phyloP scores from a whole-genome alignment of 164 flowering plant genomes.

The Echeveria elegans region DNA sequence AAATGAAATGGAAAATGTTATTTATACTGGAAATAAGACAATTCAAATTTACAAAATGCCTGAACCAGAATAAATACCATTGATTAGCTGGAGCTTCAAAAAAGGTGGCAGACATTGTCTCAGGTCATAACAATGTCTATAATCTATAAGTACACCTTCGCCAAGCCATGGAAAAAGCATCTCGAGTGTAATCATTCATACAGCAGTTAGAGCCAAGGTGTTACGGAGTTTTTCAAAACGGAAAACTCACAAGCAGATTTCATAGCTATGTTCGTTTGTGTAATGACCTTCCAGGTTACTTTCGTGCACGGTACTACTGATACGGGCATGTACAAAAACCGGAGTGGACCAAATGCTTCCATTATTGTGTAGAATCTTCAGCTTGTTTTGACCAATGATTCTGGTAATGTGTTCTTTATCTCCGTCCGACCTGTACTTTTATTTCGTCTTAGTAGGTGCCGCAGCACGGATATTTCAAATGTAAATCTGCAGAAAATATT shows the following conservation, averaged over 20 bases:
- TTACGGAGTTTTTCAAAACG: not conserved
- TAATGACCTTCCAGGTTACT: no score
- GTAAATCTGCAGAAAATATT: no score
- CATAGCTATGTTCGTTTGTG: no score
- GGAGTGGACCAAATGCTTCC: not conserved
- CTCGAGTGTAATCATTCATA: not conserved
- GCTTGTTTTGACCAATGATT: not conserved
- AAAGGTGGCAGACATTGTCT: not conserved
- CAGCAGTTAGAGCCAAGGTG: not conserved
- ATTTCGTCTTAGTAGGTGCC: no score
- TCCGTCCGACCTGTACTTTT: no score
- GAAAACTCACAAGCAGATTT: not conserved
- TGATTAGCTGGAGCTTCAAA: not conserved
- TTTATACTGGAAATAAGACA: no score
- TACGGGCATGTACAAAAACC: not conserved
- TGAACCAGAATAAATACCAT: not conserved
- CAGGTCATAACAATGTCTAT: not conserved
- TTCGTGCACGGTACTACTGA: not conserved
- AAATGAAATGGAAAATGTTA: not conserved
- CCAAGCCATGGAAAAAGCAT: not conserved
- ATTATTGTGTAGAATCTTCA: not conserved
- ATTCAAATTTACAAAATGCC: not conserved
- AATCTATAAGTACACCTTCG: not conserved
- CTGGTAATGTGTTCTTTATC: no score
- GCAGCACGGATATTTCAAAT: no score